phyloP scores from a whole-genome alignment of 1,284 basidiomycete species.

The Irpex sp. region DNA sequence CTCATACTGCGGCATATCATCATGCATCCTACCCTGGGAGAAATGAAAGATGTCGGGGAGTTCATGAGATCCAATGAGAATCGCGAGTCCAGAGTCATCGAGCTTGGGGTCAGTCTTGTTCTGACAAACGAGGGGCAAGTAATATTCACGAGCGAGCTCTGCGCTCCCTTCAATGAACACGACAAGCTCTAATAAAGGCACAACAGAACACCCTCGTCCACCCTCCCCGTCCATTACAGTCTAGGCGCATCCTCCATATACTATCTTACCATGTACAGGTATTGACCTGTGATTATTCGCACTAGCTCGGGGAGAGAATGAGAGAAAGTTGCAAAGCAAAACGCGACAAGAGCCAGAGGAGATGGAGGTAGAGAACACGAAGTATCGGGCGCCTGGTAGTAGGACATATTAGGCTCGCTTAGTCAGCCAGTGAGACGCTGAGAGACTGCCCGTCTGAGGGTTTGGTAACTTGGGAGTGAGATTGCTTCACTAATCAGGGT shows the following conservation, averaged over 20 bases:
- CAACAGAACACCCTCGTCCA: background rate
- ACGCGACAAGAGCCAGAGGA: constrained; percentile 3
- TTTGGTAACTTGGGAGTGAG: too few relatives aligned
- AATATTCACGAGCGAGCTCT: background rate
- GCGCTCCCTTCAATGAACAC: background rate
- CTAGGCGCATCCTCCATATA: background rate
- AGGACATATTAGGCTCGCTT: background rate
- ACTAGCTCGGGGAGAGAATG: background rate
- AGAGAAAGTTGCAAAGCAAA: background rate
- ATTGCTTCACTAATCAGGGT: too few relatives aligned
- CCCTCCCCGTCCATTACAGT: background rate
- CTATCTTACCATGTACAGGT: background rate
- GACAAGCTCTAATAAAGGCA: constrained; percentile 1
- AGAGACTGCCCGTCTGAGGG: background rate
- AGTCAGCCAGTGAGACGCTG: background rate
- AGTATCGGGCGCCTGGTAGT: background rate
- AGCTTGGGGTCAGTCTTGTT: background rate
- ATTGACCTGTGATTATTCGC: background rate
- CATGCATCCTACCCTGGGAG: background rate
- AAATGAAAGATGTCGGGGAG: background rate
- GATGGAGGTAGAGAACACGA: constrained; percentile 8
- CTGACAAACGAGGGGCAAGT: background rate
- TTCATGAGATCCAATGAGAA: background rate
- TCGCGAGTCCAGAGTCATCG: background rate
- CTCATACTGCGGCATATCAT: background rate